phyloP scores from a whole-genome alignment of 2,329 filamentous ascomycete genomes.

The Scorias spongiosa region DNA sequence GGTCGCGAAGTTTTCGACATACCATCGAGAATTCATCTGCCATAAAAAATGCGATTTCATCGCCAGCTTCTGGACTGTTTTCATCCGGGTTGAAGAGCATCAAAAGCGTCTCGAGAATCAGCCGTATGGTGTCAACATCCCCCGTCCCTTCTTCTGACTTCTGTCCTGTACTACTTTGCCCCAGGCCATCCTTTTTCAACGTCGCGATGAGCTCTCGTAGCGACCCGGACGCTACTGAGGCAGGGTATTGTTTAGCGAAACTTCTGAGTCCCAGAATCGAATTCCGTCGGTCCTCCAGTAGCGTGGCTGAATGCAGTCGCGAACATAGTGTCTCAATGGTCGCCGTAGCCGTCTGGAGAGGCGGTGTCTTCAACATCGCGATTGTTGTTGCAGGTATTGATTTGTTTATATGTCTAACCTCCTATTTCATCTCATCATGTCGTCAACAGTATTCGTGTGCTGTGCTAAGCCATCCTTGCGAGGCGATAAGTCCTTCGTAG shows the following conservation, averaged over 20 bases:
- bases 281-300: slow-evolving; percentile 85
- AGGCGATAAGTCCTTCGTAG: too few relatives aligned
- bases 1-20: slow-evolving; percentile 13
- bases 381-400: slow-evolving; percentile 4
- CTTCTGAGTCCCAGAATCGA: slow-evolving; percentile 86
- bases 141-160: slow-evolving; percentile 27
- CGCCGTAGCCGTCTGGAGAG: slow-evolving; percentile 89
- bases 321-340: slow-evolving; percentile 84
- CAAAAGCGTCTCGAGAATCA: slow-evolving; percentile 84
- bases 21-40: slow-evolving; percentile 95
- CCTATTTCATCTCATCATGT: not conserved
- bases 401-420: not conserved
- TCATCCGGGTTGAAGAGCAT: slow-evolving; percentile 70
- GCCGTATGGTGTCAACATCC: slow-evolving; percentile 94
- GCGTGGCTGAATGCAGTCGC: slow-evolving; percentile 72
- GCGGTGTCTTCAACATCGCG: slow-evolving; percentile 52
- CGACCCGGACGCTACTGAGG: slow-evolving; percentile 88
- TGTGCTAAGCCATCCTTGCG: slow-evolving; percentile 10
- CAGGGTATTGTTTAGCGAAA: slow-evolving; percentile 92
- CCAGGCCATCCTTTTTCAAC: slow-evolving; percentile 55
- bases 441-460: slow-evolving; percentile 1
- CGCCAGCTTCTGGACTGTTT: slow-evolving; percentile 67
- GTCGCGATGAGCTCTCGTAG: slow-evolving; percentile 74
- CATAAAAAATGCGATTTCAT: slow-evolving; percentile 90
- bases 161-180: slow-evolving; percentile 21